phyloP scores from a whole-genome alignment of 2,329 filamentous ascomycete species.

The Chrysoporthe austroafricana region DNA sequence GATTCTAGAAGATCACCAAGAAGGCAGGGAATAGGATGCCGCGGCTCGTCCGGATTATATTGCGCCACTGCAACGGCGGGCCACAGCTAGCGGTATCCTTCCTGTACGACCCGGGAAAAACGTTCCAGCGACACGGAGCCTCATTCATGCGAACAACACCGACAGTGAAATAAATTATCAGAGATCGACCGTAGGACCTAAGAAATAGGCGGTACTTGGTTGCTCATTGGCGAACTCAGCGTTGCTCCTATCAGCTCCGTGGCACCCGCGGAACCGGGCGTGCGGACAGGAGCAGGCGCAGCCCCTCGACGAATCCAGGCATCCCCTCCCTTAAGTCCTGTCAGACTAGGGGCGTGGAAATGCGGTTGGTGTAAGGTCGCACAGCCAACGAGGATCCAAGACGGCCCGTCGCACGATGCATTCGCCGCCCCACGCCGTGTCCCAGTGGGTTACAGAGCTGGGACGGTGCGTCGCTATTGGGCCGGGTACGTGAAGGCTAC shows the following conservation, averaged over 20 bases:
- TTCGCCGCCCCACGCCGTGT: too few species aligned
- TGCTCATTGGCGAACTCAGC: not conserved
- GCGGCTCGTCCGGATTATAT: conserved; percentile 21
- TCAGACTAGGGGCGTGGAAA: not conserved
- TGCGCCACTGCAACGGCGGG: not conserved
- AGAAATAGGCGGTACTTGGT: not conserved
- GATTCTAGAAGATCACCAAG: conserved; percentile 16
- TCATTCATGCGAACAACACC: not conserved
- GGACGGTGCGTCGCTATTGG: not conserved
- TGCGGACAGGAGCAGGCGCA: too few species aligned
- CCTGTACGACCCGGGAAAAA: not conserved
- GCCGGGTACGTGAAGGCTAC: not conserved
- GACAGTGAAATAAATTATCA: not conserved
- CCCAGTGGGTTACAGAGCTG: not conserved
- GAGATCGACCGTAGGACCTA: not conserved
- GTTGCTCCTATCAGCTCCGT: conserved; percentile 2
- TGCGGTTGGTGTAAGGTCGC: not conserved
- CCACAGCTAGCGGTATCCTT: not conserved
- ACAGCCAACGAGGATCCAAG: not conserved
- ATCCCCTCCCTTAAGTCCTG: not conserved
- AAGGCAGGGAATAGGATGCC: not conserved
- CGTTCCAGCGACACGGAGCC: not conserved
- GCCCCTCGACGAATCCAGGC: too few species aligned
- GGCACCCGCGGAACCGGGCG: not conserved
- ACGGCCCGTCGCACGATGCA: not conserved